Conservation (phyloP, 208 protist species). For the Leishmania gerbilli region DNA sequence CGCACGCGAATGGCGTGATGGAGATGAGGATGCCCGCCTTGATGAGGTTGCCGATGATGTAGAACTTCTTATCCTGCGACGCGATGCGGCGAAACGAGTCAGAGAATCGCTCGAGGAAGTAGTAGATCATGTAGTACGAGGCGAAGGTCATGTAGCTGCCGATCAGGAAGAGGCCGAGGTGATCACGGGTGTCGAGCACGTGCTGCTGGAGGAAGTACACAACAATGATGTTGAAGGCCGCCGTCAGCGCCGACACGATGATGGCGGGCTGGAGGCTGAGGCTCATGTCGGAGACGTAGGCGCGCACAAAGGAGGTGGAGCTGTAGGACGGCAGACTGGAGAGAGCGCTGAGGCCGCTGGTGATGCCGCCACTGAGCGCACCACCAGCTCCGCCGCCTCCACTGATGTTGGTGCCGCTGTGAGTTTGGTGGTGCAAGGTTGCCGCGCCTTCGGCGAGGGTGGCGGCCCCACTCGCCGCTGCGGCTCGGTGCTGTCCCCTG, state of each 20-base stretch:
- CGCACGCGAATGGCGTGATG: conserved; percentile 85
- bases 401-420: conserved; percentile 2
- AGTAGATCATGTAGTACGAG: conserved; percentile 90
- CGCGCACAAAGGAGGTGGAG: conserved; percentile 84
- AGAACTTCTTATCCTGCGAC: conserved; percentile 91
- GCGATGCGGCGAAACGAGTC: conserved; percentile 78
- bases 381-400: conserved; percentile 4
- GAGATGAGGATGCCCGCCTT: conserved; percentile 90
- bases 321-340: conserved; percentile 68
- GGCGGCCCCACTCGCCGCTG: not conserved
- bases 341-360: conserved; percentile 22
- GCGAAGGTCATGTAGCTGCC: conserved; percentile 89
- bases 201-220: conserved; percentile 83
- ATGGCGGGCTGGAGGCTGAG: conserved; percentile 72
- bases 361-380: conserved; percentile 8
- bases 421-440: not conserved
- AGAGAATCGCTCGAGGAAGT: conserved; percentile 82
- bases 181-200: conserved; percentile 85
- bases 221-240: conserved; percentile 67
- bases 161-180: conserved; percentile 86
- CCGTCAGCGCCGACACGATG: conserved; percentile 64
- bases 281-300: conserved; percentile 78
- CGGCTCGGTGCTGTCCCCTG: not conserved
- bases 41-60: conserved; percentile 92
- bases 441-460: not conserved